Base-by-base conservation (phyloP, 345 rosid genomes). In the Chamaenerion angustifolium region DNA sequence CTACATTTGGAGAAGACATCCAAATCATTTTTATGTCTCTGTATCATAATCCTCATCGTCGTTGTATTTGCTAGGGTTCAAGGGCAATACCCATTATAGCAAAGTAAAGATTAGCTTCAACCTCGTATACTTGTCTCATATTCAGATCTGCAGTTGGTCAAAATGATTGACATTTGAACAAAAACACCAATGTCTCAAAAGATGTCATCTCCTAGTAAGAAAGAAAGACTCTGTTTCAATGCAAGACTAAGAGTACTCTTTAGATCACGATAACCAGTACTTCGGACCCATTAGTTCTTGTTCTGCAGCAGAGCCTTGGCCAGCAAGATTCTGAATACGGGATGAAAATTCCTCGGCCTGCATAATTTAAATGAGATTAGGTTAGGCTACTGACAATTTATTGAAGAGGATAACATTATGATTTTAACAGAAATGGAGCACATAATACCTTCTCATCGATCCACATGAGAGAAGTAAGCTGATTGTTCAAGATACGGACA, bases 311-410 rank as follows among this genome's bases (percentile, higher is more conserved):
- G 85, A 77, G 57, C 95, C 90, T 70, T 76, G 88, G 31, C 66
- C 56, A 25, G 88, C 96, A 40, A 92, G 75, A 65, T 75, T 84
- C 35, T 79, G 79, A 51, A 87, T 80, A 19, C 83, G 78, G 0
- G 82, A 82, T 16, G 95, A 84, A 75, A 87, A 92, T 40, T 92
- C 96, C 65, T 87, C 96, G 7, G 96, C 94, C 96, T 87, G 77
- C 48, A 46, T 59, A 71, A 55, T 57, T 16, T 40, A 43, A 42
- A n/a, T n/a, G n/a, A 45, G 43, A 17, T 62, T 14, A 61, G 23
- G 46, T 12, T 17, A 16, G 14, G 40, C 35, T 12, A 11, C n/a
- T 25, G 27, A 7, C 4, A 4, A 7, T 13, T 42, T 19, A 2
- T 3, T n/a, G 41, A 10, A 37, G 6, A 35, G 16, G 8, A 23